These are phyloP conservation scores for Aspergillus diversus DNA, from an alignment of 495 filamentous ascomycete species.

Conservation along the genomic window DNA sequence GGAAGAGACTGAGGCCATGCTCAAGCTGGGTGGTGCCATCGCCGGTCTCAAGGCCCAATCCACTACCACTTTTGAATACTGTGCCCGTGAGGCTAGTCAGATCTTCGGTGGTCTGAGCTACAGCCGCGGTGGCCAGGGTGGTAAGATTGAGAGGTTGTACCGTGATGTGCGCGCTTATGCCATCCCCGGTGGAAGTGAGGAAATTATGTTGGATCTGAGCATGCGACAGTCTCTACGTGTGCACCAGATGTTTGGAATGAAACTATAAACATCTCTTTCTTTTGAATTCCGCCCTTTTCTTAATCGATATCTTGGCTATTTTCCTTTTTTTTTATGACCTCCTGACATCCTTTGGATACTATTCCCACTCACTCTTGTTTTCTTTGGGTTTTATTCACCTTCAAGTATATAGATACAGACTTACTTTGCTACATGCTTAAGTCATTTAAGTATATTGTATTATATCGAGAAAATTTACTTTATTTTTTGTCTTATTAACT, in stretches of 20 bases:
- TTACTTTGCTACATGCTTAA: background rate
- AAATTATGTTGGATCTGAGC: conserved; percentile 98
- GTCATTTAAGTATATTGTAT: conserved; percentile 16
- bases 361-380: background rate
- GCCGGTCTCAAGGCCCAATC: conserved; percentile 91
- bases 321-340: too few species aligned
- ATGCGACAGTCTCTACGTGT: conserved; percentile 92
- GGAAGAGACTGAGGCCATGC: conserved; percentile 93
- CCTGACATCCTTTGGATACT: background rate
- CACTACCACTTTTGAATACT: conserved; percentile 95
- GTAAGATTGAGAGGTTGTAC: conserved; percentile 94
- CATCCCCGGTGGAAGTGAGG: conserved; percentile 94
- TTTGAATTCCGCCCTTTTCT: background rate
- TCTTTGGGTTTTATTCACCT: background rate
- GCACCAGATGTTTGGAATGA: conserved; percentile 92
- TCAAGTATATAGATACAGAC: conserved; percentile 16
- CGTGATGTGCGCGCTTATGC: conserved; percentile 97
- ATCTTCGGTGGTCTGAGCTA: conserved; percentile 97
- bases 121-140: conserved; percentile 90
- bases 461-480: background rate
- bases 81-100: conserved; percentile 93
- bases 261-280: conserved; percentile 61
- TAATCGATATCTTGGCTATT: background rate
- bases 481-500: too few species aligned
- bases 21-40: conserved; percentile 92